Conservation (phyloP, 1,284 basidiomycete species). For the Xerocomus nothofagi region DNA sequence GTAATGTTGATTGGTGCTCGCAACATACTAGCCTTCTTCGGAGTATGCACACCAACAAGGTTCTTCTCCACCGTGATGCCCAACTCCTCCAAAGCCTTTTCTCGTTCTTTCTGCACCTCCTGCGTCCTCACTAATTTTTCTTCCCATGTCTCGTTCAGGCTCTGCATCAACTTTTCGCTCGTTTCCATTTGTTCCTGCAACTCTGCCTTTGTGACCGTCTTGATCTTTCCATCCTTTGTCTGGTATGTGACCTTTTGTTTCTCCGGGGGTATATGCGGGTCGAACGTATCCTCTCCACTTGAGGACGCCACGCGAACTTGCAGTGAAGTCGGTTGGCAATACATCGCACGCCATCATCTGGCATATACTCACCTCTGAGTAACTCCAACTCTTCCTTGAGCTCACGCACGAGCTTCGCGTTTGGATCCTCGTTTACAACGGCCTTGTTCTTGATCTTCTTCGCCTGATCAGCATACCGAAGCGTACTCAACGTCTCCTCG, state of each 20-base stretch:
- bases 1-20: conserved; percentile 4
- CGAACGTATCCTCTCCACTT: conserved; percentile 74
- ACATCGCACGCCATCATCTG: neutral
- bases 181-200: conserved; percentile 96
- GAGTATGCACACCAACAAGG: conserved; percentile 94
- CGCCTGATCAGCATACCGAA: conserved; percentile 96
- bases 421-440: conserved; percentile 98
- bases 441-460: conserved; percentile 99
- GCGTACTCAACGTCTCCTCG: conserved; percentile 93
- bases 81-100: conserved; percentile 95
- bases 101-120: conserved; percentile 93
- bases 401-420: conserved; percentile 96
- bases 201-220: conserved; percentile 95
- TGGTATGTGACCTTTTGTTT: conserved; percentile 95
- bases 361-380: conserved; percentile 61
- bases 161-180: conserved; percentile 96
- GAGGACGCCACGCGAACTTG: conserved; percentile 70
- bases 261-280: conserved; percentile 88
- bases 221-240: conserved; percentile 91
- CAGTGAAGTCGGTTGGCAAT: conserved; percentile 9
- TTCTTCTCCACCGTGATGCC: conserved; percentile 98
- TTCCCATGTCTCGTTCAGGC: conserved; percentile 97
- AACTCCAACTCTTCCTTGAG: conserved; percentile 97
- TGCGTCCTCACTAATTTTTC: conserved; percentile 92
- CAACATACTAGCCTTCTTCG: conserved; percentile 74